Evolutionary conservation across 768 basidiomycete genomes (phyloP), one percentile per base, ranked within the genome.

Genomic region (Pisolithus marmoratus): DNA sequence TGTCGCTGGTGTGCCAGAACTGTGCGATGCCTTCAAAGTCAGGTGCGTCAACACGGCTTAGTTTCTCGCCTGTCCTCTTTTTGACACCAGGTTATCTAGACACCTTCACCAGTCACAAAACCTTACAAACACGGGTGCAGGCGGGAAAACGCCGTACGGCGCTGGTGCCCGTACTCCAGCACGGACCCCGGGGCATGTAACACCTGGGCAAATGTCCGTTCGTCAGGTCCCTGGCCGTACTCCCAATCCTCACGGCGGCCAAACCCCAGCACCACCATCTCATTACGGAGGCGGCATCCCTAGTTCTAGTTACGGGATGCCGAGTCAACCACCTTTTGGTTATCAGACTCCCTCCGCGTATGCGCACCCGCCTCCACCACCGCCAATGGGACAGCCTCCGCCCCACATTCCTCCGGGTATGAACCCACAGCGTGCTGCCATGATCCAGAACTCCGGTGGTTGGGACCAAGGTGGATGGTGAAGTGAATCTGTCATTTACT

Each of bases 11-110:
- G 91, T 98, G 23, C 85, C 90, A 4, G 93, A 96, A 67, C 72
- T 98, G 5, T 96, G 95, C 57, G 94, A 97, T 66, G 94, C 94
- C 19, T 98, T 98, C 82, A 97, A 97, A 82, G 82, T 90, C 62
- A 70, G 85, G 84, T 84, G 60, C 60, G 76, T 45, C 27, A n/a
- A n/a, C 15, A 17, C 1, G 4, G n/a, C 3, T 29, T 27, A 38
- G 24, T 22, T 38, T 43, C 40, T 41, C 26, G 22, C 24, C 54
- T 34, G 26, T 19, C 45, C 26, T 45, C 24, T 23, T 38, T 44
- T 42, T 26, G 49, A 48, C 50, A 60, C n/a, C 8, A 26, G 12
- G 36, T 57, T 23, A 38, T 50, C 38, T 55, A 87, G 87, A 59
- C 87, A 90, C 72, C 72, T 88, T 41, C 84, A 90, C 59, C 85